phyloP scores from a whole-genome alignment of 305 asterid genomes.

The Ilex paraguariensis region DNA sequence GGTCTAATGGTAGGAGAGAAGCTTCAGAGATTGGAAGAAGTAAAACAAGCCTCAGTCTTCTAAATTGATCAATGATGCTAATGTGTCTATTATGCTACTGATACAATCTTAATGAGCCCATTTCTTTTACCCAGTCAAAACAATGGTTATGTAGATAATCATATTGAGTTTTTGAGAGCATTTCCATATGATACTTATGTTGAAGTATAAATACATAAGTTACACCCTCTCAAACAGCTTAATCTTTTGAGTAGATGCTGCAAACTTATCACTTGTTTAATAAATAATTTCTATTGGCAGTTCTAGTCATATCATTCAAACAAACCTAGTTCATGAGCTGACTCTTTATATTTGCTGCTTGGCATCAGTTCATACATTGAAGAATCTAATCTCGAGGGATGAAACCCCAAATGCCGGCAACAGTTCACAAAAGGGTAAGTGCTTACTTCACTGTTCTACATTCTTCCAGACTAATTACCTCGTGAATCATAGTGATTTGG shows the following conservation, averaged over 20 bases:
- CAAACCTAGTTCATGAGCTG: neutral
- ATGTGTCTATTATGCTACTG: no score
- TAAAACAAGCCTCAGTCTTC: no score
- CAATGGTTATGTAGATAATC: no score
- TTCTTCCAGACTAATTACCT: neutral
- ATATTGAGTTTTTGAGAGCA: neutral
- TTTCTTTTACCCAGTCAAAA: no score
- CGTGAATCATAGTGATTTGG: neutral
- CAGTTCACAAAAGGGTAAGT: constrained; percentile 67
- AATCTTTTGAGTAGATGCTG: no score
- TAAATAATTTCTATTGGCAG: no score
- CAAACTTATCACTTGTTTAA: neutral
- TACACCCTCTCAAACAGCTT: no score
- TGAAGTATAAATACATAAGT: no score
- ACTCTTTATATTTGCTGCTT: constrained; percentile 5
- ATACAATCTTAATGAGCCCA: no score
- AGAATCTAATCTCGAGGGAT: constrained; percentile 71
- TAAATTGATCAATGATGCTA: no score
- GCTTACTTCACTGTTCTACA: constrained; percentile 2
- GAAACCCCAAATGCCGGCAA: constrained; percentile 46
- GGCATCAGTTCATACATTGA: constrained; percentile 61
- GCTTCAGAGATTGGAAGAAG: no score
- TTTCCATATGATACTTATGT: neutral
- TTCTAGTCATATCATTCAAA: neutral
- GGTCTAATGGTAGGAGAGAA: no score